These are phyloP conservation scores for Suillus cothurnatus DNA, from an alignment of 768 basidiomycete species.

Conservation along the genomic window DNA sequence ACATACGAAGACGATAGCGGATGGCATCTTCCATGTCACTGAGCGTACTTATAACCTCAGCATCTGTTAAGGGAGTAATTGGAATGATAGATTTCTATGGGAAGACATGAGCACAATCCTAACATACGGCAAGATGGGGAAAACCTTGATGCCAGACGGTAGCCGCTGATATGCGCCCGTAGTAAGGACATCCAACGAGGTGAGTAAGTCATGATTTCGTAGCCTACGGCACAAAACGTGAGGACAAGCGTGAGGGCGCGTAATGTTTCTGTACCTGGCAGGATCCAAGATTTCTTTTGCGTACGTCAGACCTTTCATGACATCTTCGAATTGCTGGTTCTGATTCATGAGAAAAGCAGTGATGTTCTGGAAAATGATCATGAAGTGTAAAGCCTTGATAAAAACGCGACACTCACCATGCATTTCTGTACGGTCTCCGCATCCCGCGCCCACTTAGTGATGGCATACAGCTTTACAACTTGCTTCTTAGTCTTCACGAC, in stretches of 20 bases:
- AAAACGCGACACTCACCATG: conserved; percentile 53
- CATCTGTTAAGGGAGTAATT: conserved; percentile 64
- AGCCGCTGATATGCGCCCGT: conserved; percentile 85
- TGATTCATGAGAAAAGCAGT: conserved; percentile 86
- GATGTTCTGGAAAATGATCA: conserved; percentile 60
- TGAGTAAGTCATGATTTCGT: conserved; percentile 91
- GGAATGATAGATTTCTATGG: conserved; percentile 71
- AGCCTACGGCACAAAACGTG: conserved; percentile 48
- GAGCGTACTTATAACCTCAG: conserved; percentile 65
- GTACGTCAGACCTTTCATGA: conserved; percentile 61
- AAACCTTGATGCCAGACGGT: conserved; percentile 79
- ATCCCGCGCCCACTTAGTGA: conserved; percentile 86
- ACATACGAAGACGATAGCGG: conserved; percentile 75
- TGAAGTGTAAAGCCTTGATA: conserved; percentile 4
- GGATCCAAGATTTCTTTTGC: conserved; percentile 72
- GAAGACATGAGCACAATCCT: conserved; percentile 23
- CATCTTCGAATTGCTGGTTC: conserved; percentile 79
- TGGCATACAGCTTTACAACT: conserved; percentile 84
- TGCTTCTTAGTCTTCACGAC: conserved; percentile 91
- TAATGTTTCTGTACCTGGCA: conserved; percentile 58
- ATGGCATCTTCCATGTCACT: conserved; percentile 75
- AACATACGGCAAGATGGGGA: conserved; percentile 18
- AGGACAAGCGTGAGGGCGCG: background rate
- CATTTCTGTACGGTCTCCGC: conserved; percentile 83
- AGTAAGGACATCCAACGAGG: conserved; percentile 87